These are phyloP conservation scores for Monosporascus cannonballus DNA, from an alignment of 2,329 filamentous ascomycete species.

Conservation along the genomic window DNA sequence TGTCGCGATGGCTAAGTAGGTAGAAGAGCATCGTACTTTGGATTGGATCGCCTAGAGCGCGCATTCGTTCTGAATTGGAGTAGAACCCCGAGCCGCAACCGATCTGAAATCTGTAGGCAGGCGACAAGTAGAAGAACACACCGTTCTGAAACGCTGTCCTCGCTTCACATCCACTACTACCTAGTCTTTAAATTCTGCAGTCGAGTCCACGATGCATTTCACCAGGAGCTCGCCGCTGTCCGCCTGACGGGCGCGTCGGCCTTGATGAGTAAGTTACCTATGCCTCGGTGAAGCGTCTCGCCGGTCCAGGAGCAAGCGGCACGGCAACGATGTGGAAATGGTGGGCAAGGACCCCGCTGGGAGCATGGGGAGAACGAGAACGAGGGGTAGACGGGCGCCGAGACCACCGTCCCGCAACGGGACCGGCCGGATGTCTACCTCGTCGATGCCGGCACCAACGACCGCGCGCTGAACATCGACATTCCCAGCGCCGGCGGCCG, in stretches of 20 bases:
- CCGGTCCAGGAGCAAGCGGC: not conserved
- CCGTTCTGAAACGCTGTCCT: too few relatives aligned
- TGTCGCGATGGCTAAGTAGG: too few relatives aligned
- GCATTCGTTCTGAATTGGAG: too few relatives aligned
- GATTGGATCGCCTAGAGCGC: too few relatives aligned
- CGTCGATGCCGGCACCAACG: slow-evolving; percentile 34
- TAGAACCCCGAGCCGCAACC: too few relatives aligned
- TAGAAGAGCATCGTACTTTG: too few relatives aligned
- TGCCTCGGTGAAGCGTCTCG: not conserved
- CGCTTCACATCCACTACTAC: too few relatives aligned
- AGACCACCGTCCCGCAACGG: slow-evolving; percentile 14
- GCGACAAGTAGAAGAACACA: too few relatives aligned
- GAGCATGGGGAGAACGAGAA: slow-evolving; percentile 29
- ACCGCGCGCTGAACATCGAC: slow-evolving; percentile 27
- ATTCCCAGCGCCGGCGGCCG: slow-evolving; percentile 22
- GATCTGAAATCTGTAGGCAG: too few relatives aligned
- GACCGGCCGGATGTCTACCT: slow-evolving; percentile 31
- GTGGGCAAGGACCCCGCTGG: slow-evolving; percentile 31
- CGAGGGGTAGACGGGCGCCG: slow-evolving; percentile 31
- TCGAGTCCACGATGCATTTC: not conserved
- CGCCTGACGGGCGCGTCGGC: not conserved
- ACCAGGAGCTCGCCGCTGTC: not conserved
- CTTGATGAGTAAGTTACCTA: not conserved
- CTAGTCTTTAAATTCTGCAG: too few relatives aligned
- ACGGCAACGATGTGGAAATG: slow-evolving; percentile 29